Evolutionary conservation across 768 basidiomycete genomes (phyloP), one percentile per base, ranked within the genome.

Genomic region (Lentinula guzmanii): DNA sequence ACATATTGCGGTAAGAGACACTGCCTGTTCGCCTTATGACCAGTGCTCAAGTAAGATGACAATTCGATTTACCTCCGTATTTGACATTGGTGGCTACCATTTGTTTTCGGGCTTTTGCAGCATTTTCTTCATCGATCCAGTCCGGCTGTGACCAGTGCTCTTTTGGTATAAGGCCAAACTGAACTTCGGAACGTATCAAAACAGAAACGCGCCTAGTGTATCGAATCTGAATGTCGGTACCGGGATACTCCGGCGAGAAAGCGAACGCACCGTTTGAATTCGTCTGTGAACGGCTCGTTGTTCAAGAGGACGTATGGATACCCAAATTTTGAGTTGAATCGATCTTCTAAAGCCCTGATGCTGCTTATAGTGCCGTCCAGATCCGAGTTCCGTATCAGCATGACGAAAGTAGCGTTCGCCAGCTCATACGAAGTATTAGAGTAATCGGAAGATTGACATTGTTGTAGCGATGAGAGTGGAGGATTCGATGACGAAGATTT

Each of bases 261-360:
- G 16, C 52, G 61, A 5, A 68, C 82, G 60, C 66, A 88, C 84
- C 74, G 74, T 68, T 87, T 91, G 74, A 94, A 94, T 31, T 86
- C 83, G 7, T 87, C 85, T 21, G 84, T 79, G 70, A 95, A 95
- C 1, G 80, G 79, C 64, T 83, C 85, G 60, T 96, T 93, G 67
- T 95, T 95, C 64, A 96, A 77, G 72, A 96, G 85, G 37, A 92
- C 86, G 73, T 90, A 95, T 4, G 92, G 91, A 68, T 96, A 95
- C 45, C 79, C 75, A 63, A 84, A 88, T 66, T 82, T 81, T 57
- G 79, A 78, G 74, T 96, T 96, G 73, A 95, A 95, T 53, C 88
- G 76, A 66, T 89, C 86, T 75, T 96, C 94, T 65, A 93, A 76
- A 72, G 87, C 82, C 67, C 85, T 82, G 65, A 95, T 83, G 63